Evolutionary conservation across 2,329 filamentous ascomycete species (phyloP), one percentile per base, ranked within the genome.

Genomic region (Diplodia sapinea): DNA sequence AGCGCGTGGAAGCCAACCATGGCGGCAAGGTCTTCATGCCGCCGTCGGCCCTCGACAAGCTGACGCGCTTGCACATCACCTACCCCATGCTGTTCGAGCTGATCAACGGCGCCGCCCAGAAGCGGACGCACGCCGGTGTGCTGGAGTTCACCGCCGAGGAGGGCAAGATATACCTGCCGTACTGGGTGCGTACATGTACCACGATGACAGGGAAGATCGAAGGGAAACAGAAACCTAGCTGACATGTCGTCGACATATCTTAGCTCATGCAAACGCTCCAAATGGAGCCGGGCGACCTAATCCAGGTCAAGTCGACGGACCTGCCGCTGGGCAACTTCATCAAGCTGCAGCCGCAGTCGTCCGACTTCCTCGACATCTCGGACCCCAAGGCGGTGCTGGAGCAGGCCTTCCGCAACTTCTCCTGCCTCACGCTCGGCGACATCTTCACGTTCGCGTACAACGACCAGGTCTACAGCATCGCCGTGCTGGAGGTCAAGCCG

Each of bases 41-140:
- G n/a, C 91, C 95, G 0, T 97, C 93, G 43, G 94, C 95, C 6
- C 87, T 99, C 66, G 94, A 99, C 83, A 99, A 97, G 81, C 91
- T 99, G 73, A 97, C 95, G 17, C 88, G 94, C 76, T 84, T 99
- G 17, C 94, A 98, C 80, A 96, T 99, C 70, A 94, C 96, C 77
- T 99, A 97, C 83, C 95, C 95, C 8, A 92, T 99, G 84, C 87
- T 98, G 72, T 96, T 99, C 83, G 94, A 99, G 86, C 85, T 99
- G 72, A 91, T 92, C 74, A 99, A 98, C 77, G 93, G 94, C 29
- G 88, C 90, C 70, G 29, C 23, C 15, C 5, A 31, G 33, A 90
- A 86, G 77, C 90, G 91, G 77, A 95, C 94, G 31, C 95, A 99
- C 80, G 94, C 92, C 5, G 95, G 95, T 83, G 95, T 99, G 23